Evolutionary conservation across 2,329 filamentous ascomycete genomes (phyloP).

Genomic region (Calonectria leucothoes): DNA sequence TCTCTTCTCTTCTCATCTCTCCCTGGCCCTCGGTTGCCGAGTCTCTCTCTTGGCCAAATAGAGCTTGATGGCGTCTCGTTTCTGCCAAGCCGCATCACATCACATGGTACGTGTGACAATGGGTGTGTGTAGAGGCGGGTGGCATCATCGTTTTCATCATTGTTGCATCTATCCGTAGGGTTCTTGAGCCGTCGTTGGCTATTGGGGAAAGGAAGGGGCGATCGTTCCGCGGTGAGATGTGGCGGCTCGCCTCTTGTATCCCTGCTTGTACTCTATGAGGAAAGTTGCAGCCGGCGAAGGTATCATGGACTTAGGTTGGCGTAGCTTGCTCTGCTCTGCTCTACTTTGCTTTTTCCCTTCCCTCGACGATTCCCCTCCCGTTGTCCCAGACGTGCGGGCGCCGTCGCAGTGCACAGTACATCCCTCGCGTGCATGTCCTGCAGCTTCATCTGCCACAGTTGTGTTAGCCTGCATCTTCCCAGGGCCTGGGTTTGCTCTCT

Average conservation of each 20-base stretch:
- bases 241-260: conserved; percentile 8
- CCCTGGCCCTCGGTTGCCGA: background rate
- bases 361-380: background rate
- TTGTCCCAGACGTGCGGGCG: background rate
- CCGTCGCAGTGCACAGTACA: background rate
- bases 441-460: conserved; percentile 1
- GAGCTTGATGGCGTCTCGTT: background rate
- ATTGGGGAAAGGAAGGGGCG: background rate
- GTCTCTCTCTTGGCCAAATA: background rate
- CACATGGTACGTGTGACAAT: background rate
- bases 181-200: background rate
- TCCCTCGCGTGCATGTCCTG: background rate
- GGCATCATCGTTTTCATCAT: conserved; percentile 29
- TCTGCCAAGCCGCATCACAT: background rate
- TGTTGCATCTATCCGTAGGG: background rate
- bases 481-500: conserved; percentile 20
- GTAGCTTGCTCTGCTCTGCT: background rate
- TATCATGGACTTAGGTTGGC: background rate
- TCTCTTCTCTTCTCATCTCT: background rate
- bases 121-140: background rate
- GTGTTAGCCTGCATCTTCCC: conserved; percentile 13
- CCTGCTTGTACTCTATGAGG: background rate
- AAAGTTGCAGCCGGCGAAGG: background rate
- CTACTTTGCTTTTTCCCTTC: background rate
- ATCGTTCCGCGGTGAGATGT: conserved; percentile 3